These are phyloP conservation scores for Arthroderma sp. DNA, from an alignment of 2,329 filamentous ascomycete species.

Conservation along the genomic window DNA sequence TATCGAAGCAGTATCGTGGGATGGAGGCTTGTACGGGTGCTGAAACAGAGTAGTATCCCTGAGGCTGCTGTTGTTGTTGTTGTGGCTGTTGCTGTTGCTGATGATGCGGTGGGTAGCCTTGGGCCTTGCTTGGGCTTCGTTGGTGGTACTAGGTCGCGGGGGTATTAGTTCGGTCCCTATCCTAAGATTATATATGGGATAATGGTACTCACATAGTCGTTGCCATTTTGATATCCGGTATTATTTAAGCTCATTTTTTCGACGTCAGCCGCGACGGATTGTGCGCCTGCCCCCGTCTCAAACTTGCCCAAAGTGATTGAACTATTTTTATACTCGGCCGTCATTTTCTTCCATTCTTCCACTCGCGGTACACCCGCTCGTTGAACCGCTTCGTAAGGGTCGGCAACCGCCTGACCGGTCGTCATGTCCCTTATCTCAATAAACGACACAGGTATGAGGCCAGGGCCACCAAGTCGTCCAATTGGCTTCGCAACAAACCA, in stretches of 20 bases:
- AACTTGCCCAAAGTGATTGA: conserved; percentile 94
- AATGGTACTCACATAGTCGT: conserved; percentile 34
- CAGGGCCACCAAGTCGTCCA: conserved; percentile 84
- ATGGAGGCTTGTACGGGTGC: conserved; percentile 75
- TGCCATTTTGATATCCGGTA: conserved; percentile 36
- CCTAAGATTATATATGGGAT: neutral
- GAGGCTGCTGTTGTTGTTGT: conserved; percentile 31
- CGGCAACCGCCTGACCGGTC: conserved; percentile 65
- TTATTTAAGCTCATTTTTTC: conserved; percentile 64
- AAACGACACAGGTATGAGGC: conserved; percentile 90
- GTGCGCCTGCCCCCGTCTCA: conserved; percentile 38
- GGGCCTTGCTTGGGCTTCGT: conserved; percentile 25
- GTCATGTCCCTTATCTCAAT: conserved; percentile 93
- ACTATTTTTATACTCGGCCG: conserved; percentile 96
- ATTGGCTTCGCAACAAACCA: conserved; percentile 99
- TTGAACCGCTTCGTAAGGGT: conserved; percentile 72
- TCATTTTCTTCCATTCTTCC: conserved; percentile 99
- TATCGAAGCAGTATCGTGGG: conserved; percentile 85
- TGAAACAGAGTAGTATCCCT: conserved; percentile 41
- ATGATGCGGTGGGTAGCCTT: conserved; percentile 26
- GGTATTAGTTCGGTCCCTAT: conserved; percentile 1
- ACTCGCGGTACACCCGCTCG: conserved; percentile 85
- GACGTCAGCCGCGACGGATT: conserved; percentile 55
- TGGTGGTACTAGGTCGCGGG: conserved; percentile 20
- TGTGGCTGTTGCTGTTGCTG: conserved; percentile 30